Evolutionary conservation across 192 early-diverging fungal species (phyloP), one percentile per base, ranked within the genome.

Genomic region (Umbelopsis isabellina): DNA sequence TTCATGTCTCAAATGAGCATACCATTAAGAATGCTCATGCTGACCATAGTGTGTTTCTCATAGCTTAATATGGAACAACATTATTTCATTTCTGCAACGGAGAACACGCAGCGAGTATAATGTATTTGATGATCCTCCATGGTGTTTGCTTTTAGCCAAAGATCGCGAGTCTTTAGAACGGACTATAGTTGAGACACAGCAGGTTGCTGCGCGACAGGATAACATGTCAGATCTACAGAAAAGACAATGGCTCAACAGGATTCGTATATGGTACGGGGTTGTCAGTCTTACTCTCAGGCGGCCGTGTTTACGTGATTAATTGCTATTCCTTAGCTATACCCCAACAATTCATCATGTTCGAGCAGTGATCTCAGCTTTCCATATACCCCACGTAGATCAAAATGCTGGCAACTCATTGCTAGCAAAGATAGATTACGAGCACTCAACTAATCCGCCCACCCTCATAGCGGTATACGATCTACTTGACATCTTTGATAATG

Each of bases 81-180:
- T 61, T 16, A 61, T 35, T 4, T 33, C 55, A 4, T 33, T 61
- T 35, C 33, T 61, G 1, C 55, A 61, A 61, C 27, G 27, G 13
- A 11, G 55, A 61, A 16, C 55, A 2, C 25, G 33, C 4, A 25
- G 33, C 1, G 15, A 35, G 7, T 16, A 35, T 61, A 25, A 0
- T 13, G 18, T 16, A 16, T 11, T 35, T 5, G 55, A 35, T 3
- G 55, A 61, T 33, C 7, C 25, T 1, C 55, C 55, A 7, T 61
- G 55, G 55, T 61, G 55, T 18, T 25, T 61, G 7, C 55, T 61
- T 27, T 61, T 61, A 35, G 55, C 25, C 30, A 61, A 61, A 30
- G 30, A 61, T 16, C 55, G 27, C 25, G 11, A 12, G 2, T 61
- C 55, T 15, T 25, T 61, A 1, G 10, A 18, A 15, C 4, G 2